Percentiles rank a stretch among this genome's conserved stretches.
These are phyloP conservation scores for Auriculariales sp. DNA, from an alignment of 768 basidiomycete species.

Conservation along the genomic window DNA sequence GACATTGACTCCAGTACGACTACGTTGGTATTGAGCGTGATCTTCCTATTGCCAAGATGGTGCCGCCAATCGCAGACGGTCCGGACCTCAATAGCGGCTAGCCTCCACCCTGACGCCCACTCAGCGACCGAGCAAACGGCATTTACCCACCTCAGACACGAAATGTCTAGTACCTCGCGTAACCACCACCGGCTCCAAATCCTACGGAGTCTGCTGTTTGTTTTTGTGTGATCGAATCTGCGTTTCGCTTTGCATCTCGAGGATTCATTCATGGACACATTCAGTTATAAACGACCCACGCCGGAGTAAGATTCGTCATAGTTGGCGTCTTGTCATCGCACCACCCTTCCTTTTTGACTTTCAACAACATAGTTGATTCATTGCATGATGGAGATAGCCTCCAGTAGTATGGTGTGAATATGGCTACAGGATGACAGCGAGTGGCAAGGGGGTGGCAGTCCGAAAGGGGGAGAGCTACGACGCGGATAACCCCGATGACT, in stretches of 20 bases:
- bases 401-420: too few relatives aligned
- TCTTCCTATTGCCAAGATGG: conserved; percentile 12
- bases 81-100: too few relatives aligned
- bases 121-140: not conserved
- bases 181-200: not conserved
- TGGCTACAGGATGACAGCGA: too few relatives aligned
- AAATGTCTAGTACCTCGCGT: not conserved
- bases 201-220: not conserved
- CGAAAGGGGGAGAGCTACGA: too few relatives aligned
- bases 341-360: not conserved
- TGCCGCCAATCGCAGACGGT: too few relatives aligned
- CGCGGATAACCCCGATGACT: too few relatives aligned
- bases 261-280: not conserved
- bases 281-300: not conserved
- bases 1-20: conserved; percentile 33
- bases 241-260: not conserved
- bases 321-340: not conserved
- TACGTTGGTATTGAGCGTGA: conserved; percentile 63
- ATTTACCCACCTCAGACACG: not conserved
- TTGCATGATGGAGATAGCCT: too few relatives aligned
- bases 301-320: not conserved
- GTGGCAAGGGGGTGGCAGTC: too few relatives aligned
- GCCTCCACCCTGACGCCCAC: not conserved
- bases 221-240: not conserved
- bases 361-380: too few relatives aligned